Evolutionary conservation across 2,329 filamentous ascomycete species (phyloP), one percentile per base, ranked within the genome.

Genomic region (Sarocladium oryzae): DNA sequence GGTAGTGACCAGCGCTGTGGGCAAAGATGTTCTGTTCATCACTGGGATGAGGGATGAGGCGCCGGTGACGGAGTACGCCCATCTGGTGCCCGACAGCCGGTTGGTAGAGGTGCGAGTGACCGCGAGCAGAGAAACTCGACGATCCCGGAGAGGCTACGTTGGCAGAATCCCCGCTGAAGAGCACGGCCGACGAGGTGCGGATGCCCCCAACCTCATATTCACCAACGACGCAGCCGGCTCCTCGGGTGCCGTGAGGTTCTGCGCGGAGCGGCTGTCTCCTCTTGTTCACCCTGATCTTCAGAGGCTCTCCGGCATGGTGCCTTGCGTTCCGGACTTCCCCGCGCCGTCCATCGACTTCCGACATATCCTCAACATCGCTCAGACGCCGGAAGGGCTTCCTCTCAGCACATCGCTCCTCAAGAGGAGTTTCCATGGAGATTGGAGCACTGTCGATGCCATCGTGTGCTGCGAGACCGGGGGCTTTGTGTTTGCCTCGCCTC

Each of bases 21-120:
- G 70, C 60, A 66, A 70, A 2, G 75, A 83, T 52, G 77, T 84
- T 45, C 63, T 85, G 38, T 52, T 85, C 0, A 76, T 86, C 56
- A 85, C 81, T 0, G 81, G 81, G 0, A 78, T 84, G 76, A 76
- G 79, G 68, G 82, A 86, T 46, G 66, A 77, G 45, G 74, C 79
- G 4, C 82, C 81, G 0, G 69, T 84, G 10, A 66, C 76, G 54
- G 37, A 55, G 11, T 74, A 81, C 0, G 76, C 76, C n/a, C 74
- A 77, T 66, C 58, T 83, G 21, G 74, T 82, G 10, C 71, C 79
- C 46, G 61, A 70, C 2, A 75, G 66, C 53, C 76, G 67, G 55
- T 52, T 85, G 16, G 30, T 85, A 43, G 81, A 85, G 30, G 64
- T 85, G 54, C 67, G 61, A 16, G 65, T 85, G 50, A 23, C 68